Base-by-base conservation (phyloP, 2,329 filamentous ascomycete species). In the Ophiostoma australiae region DNA sequence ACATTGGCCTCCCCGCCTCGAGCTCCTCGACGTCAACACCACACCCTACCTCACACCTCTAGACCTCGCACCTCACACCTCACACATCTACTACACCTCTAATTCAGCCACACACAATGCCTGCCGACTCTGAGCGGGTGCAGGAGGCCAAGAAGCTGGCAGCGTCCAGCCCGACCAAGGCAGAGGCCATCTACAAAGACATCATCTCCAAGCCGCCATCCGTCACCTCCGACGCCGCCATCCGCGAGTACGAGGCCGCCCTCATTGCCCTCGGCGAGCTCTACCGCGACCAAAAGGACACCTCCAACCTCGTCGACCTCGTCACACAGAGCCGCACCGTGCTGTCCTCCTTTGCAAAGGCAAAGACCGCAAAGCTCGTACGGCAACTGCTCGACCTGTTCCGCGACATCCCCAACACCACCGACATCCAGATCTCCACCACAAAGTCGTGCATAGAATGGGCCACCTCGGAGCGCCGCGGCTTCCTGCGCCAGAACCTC, bases 391-490 rank as follows among this genome's bases (percentile, higher is more conserved):
- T 99, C 80, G 95, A 99, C 81, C 89, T 97, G 80, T 95, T 98
- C 85, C 89, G 91, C 77, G 88, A 91, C 78, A 97, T 98, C 77
- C 95, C 96, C 77, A 91, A 97, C 82, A 95, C 93, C 76, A 91
- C 91, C 84, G 95, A 99, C 80, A 92, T 90, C 79, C 95, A 99
- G 84, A 93, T 97, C 80, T 84, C 90, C 80, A 93, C 97, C 77
- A 99, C 95, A 78, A 97, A 97, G 83, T 97, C 95, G 82, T 98
- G 93, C 84, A 99, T 99, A 89, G 94, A 98, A 83, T 99, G 95
- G 95, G 95, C 95, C 68, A 92, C 94, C 70, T 91, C 92, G 69
- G 93, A 98, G 84, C 91, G 94, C 77, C 91, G 95, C 78, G 92
- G 93, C 73, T 99, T 99, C 86, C 88, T 99, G 76, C 93, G 95